These are phyloP conservation scores for Leccinum subrobustum DNA, from an alignment of 1,284 basidiomycete genomes.

Conservation along the genomic window DNA sequence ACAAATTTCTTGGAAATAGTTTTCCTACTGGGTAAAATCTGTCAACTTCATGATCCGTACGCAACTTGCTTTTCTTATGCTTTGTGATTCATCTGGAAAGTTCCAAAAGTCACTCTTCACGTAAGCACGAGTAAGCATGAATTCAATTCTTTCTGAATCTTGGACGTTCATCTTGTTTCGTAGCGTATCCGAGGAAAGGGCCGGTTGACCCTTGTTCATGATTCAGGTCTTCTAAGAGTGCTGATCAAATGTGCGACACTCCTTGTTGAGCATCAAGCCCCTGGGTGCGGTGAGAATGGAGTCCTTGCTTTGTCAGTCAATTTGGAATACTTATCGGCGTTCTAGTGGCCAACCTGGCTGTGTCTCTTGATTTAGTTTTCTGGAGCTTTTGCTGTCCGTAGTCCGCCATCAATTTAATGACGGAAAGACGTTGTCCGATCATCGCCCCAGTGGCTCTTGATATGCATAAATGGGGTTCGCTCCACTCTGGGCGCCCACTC, in stretches of 20 bases:
- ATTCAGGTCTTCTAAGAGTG: background rate
- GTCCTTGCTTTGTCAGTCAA: slow-evolving; percentile 8
- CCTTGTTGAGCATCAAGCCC: background rate
- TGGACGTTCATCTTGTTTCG: background rate
- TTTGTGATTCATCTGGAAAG: background rate
- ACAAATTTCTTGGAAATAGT: background rate
- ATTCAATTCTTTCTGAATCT: background rate
- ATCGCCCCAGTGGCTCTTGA: slow-evolving; percentile 1
- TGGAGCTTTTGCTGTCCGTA: background rate
- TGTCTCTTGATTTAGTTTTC: background rate
- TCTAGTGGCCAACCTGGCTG: slow-evolving; percentile 2
- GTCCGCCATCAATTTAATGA: background rate
- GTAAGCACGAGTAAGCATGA: slow-evolving; percentile 8
- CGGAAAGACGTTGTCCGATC: slow-evolving; percentile 9
- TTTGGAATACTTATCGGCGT: slow-evolving; percentile 5
- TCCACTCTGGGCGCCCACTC: background rate
- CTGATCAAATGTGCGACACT: background rate
- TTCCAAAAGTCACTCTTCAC: background rate
- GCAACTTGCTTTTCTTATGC: background rate
- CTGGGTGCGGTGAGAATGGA: background rate
- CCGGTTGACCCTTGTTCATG: background rate
- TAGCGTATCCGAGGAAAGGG: slow-evolving; percentile 1
- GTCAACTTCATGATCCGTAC: background rate
- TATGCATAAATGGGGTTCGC: background rate
- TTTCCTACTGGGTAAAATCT: background rate